Percentiles rank a stretch among this genome's conserved stretches.
These are phyloP conservation scores for Phaffomyces opuntiae DNA, from an alignment of 805 yeast species.

Conservation along the genomic window DNA sequence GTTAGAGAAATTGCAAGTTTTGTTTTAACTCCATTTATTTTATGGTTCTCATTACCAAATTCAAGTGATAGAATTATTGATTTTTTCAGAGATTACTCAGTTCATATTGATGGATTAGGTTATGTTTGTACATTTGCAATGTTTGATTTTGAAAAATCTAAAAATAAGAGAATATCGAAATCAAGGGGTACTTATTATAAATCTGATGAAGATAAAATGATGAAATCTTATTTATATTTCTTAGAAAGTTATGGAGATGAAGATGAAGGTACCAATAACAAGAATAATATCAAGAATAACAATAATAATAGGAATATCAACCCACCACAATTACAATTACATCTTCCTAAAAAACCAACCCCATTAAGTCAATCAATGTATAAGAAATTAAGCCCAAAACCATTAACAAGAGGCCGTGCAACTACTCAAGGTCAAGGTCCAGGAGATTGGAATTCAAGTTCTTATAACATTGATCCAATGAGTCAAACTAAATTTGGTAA, in stretches of 20 bases:
- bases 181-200: constrained; percentile 33
- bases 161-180: constrained; percentile 28
- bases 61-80: constrained; percentile 74
- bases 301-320: constrained; percentile 12
- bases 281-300: constrained; percentile 8
- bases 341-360: constrained; percentile 2
- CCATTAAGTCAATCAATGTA: constrained; percentile 7
- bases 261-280: constrained; percentile 21
- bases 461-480: constrained; percentile 2
- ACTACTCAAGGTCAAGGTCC: constrained; percentile 9
- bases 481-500: constrained; percentile 1
- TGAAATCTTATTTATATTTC: constrained; percentile 82
- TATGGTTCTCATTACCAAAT: constrained; percentile 76
- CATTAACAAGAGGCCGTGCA: constrained; percentile 4
- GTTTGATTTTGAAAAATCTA: constrained; percentile 70
- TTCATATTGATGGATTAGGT: constrained; percentile 91
- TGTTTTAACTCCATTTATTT: constrained; percentile 78
- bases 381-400: constrained; percentile 4
- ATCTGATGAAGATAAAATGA: constrained; percentile 72
- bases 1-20: constrained; percentile 76
- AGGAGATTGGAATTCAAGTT: constrained; percentile 7
- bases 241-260: constrained; percentile 70
- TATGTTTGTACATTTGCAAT: constrained; percentile 92
- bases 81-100: constrained; percentile 82
- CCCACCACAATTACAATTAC: background rate